Evolutionary conservation across 2,329 filamentous ascomycete species (phyloP).

Genomic region (Botrytis medusae): DNA sequence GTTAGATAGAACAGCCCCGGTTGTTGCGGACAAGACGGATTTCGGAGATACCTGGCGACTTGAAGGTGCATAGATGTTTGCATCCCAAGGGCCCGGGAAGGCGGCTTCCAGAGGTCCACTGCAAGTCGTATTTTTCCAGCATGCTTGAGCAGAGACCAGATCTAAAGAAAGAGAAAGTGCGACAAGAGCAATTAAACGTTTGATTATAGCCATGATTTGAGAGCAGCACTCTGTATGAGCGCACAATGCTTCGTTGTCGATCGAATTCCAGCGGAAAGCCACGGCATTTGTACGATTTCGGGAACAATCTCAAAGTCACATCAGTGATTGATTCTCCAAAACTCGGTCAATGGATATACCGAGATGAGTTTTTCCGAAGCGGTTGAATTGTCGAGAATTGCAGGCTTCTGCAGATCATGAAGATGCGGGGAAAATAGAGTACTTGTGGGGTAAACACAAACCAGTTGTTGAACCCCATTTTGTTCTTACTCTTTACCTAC

Average conservation of each 20-base stretch:
- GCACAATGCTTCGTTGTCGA: constrained; percentile 5
- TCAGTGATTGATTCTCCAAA: neutral
- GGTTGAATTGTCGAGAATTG: constrained; percentile 19
- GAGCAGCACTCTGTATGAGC: neutral
- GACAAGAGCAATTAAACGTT: neutral
- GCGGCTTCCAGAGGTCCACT: constrained; percentile 49
- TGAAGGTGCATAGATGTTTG: constrained; percentile 55
- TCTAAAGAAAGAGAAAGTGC: constrained; percentile 13
- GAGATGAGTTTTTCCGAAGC: constrained; percentile 22
- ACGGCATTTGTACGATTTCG: constrained; percentile 6
- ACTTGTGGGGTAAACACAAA: constrained; percentile 18
- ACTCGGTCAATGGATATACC: constrained; percentile 22
- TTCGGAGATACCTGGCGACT: constrained; percentile 52
- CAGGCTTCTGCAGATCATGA: constrained; percentile 15
- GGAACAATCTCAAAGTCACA: neutral
- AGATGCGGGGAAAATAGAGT: constrained; percentile 17
- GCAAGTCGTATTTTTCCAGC: constrained; percentile 58
- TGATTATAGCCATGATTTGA: constrained; percentile 16
- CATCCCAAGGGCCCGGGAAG: constrained; percentile 59
- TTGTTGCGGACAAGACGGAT: constrained; percentile 44
- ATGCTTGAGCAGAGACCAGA: constrained; percentile 37
- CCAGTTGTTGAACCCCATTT: constrained; percentile 7
- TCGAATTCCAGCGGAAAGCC: neutral
- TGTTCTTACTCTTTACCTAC: neutral
- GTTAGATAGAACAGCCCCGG: constrained; percentile 35